These are phyloP conservation scores for Breynia disticha DNA, from an alignment of 441 rosid genomes.

Conservation along the genomic window DNA sequence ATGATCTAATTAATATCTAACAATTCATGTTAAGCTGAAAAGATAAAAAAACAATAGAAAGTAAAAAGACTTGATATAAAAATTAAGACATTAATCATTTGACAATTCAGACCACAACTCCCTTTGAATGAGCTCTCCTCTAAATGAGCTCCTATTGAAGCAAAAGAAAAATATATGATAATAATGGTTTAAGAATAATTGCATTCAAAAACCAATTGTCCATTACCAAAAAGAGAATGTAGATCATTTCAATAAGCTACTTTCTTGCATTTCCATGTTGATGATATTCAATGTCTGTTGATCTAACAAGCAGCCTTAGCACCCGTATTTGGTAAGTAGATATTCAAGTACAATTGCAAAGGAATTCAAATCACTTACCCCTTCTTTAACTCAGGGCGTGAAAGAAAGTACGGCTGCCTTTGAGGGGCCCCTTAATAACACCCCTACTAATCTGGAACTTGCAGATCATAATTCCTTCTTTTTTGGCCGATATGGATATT, in stretches of 20 bases:
- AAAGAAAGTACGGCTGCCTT: slow-evolving; percentile 1
- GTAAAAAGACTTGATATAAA: too few species aligned
- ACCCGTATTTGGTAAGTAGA: background rate
- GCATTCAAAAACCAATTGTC: background rate
- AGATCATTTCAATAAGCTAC: too few species aligned
- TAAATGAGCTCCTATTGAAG: too few species aligned
- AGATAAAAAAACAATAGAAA: too few species aligned
- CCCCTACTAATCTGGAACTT: slow-evolving; percentile 1
- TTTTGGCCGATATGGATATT: slow-evolving; percentile 59
- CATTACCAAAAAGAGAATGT: background rate
- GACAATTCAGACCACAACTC: too few species aligned
- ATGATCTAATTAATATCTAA: too few species aligned
- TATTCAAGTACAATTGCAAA: background rate
- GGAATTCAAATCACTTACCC: background rate
- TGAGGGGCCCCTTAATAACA: background rate
- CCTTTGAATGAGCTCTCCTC: too few species aligned
- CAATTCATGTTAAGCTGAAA: too few species aligned
- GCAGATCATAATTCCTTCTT: slow-evolving; percentile 54
- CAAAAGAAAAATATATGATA: too few species aligned
- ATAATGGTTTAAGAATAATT: background rate
- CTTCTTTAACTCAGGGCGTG: slow-evolving; percentile 5
- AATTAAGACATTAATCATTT: too few species aligned
- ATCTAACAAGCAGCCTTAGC: slow-evolving; percentile 10
- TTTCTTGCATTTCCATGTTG: background rate
- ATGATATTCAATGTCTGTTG: slow-evolving; percentile 2